phyloP scores from a whole-genome alignment of 371 early-diverging fungal genomes.

The Mucor indicus region DNA sequence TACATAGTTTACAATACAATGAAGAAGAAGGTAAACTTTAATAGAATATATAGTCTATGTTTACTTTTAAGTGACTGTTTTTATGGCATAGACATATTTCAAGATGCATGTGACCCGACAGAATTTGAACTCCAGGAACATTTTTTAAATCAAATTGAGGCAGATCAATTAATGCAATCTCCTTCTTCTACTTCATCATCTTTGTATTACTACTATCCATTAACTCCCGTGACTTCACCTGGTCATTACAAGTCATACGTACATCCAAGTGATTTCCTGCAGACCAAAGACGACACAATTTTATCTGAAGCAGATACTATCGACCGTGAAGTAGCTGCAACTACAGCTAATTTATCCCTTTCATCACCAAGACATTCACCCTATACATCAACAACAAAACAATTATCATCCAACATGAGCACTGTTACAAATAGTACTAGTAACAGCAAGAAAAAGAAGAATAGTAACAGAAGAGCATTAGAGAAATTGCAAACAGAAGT shows the following conservation, averaged over 20 bases:
- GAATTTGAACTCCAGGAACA: slow-evolving; percentile 19
- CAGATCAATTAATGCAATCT: slow-evolving; percentile 12
- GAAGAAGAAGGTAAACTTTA: too few relatives aligned
- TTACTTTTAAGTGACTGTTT: too few relatives aligned
- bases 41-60: too few relatives aligned
- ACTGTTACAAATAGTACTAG: background rate
- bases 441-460: background rate
- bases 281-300: slow-evolving; percentile 7
- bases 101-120: slow-evolving; percentile 18
- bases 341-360: slow-evolving; percentile 20
- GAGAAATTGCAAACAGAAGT: slow-evolving; percentile 54
- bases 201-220: slow-evolving; percentile 18
- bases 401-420: background rate
- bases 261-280: slow-evolving; percentile 25
- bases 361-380: slow-evolving; percentile 25
- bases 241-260: slow-evolving; percentile 9
- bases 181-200: background rate
- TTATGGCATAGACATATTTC: slow-evolving; percentile 4
- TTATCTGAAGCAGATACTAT: slow-evolving; percentile 38
- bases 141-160: slow-evolving; percentile 18
- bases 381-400: slow-evolving; percentile 4
- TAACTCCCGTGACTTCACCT: slow-evolving; percentile 28
- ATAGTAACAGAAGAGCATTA: slow-evolving; percentile 26
- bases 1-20: slow-evolving; percentile 1
- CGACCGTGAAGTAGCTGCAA: slow-evolving; percentile 44